Percentiles rank a stretch among this genome's conserved stretches.
Conservation (phyloP, 108 stramenopile genomes). For the Skeletonema menzelii region DNA sequence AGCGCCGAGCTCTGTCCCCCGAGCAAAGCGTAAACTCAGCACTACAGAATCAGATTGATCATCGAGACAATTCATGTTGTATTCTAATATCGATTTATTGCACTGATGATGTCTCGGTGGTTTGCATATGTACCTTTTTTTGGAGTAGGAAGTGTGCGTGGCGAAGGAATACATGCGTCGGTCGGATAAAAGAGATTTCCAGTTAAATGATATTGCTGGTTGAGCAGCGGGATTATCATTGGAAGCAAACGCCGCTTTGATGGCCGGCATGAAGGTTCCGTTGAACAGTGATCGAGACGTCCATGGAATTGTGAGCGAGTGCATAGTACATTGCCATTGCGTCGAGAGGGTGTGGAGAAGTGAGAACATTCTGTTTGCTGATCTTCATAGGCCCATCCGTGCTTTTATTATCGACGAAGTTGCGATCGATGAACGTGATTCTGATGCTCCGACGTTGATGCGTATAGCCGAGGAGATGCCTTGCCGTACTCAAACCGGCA, state of each 20-base stretch:
- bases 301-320: constrained; percentile 43
- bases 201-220: constrained; percentile 31
- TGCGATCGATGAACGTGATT: constrained; percentile 23
- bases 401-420: constrained; percentile 6
- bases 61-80: constrained; percentile 43
- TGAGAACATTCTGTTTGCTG: constrained; percentile 10
- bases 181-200: constrained; percentile 13
- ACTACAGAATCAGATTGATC: constrained; percentile 31
- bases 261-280: constrained; percentile 24
- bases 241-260: constrained; percentile 3
- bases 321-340: constrained; percentile 40
- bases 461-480: constrained; percentile 23
- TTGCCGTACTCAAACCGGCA: constrained; percentile 34
- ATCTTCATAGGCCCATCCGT: background rate
- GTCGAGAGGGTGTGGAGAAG: constrained; percentile 24
- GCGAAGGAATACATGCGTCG: constrained; percentile 29
- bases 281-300: constrained; percentile 26
- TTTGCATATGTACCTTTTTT: constrained; percentile 18
- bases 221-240: background rate
- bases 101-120: constrained; percentile 17
- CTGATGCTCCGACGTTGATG: background rate
- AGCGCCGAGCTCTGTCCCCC: constrained; percentile 25
- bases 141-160: constrained; percentile 27
- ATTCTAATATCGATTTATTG: constrained; percentile 35
- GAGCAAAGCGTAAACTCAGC: constrained; percentile 29